Evolutionary conservation across 345 rosid genomes (phyloP), one percentile per base, ranked within the genome.

Genomic region (Nasturtium officinale): DNA sequence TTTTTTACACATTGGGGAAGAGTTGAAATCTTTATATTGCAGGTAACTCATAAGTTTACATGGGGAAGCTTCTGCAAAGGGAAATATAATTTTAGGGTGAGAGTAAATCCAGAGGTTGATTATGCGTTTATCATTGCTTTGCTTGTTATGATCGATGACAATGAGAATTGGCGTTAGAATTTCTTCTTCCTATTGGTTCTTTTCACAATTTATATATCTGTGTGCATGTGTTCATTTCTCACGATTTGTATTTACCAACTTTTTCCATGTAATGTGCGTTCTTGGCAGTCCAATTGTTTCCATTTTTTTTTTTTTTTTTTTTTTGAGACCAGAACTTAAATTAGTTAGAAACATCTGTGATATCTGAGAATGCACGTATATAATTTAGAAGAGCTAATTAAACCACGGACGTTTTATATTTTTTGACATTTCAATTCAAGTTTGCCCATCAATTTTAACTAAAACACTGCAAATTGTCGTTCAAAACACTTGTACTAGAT

Each of bases 71-170:
- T 86, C 77, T 85, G 81, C 76, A 87, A 75, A 74, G 96, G 92
- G 1, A 86, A 78, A 80, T 87, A 89, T 48, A 84, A 51, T 38
- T 89, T 83, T 79, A 79, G 37, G 7, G 85, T 89, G 9, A 86
- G 75, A 54, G 84, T 89, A 17, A 78, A 81, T 75, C 96, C 96
- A 45, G 92, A 89, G 74, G 96, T 89, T 56, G 96, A 89, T 60
- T 89, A 87, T 71, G 90, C 92, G 4, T 87, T 89, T 66, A 84
- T 89, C 62, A 72, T 82, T 26, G 89, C 96, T 67, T 78, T 89
- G 63, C 72, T 87, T 20, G 89, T 89, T 6, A 81, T 86, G 57
- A 73, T 89, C 33, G 87, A 89, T 40, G 90, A 84, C 61, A 82
- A 66, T 60, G 96, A 86, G 46, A 75, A 73, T 12, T 71, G 54